Percentiles rank a stretch among this genome's conserved stretches.
Conservation (phyloP, 2,329 filamentous ascomycete genomes). For the Tolypocladium inflatum region DNA sequence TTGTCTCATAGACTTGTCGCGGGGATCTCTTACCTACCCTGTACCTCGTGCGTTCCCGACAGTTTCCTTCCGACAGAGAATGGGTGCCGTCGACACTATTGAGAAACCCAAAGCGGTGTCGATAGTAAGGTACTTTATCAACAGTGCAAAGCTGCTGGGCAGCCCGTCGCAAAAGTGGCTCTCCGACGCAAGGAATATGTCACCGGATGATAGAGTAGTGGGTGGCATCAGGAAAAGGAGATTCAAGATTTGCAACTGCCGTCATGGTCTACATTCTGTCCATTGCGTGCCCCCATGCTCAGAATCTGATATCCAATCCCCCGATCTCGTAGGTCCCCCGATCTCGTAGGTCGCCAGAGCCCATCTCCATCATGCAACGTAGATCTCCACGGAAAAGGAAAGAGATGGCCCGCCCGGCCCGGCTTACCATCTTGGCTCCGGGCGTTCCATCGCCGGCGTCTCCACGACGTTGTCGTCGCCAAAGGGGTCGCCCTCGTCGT, state of each 20-base stretch:
- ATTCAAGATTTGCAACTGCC: not conserved
- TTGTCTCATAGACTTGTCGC: not conserved
- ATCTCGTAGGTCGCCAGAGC: not conserved
- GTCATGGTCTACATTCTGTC: too few relatives aligned
- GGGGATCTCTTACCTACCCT: not conserved
- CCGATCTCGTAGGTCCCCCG: not conserved
- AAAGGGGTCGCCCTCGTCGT: constrained; percentile 67
- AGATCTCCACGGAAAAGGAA: not conserved
- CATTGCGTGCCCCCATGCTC: too few relatives aligned
- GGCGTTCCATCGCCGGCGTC: constrained; percentile 19
- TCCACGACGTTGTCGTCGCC: constrained; percentile 67
- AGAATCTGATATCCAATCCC: not conserved
- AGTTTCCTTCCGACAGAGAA: not conserved
- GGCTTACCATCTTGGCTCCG: constrained; percentile 20
- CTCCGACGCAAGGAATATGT: too few relatives aligned
- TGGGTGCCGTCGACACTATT: not conserved
- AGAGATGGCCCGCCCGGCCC: not conserved
- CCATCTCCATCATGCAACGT: not conserved
- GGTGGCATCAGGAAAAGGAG: too few relatives aligned
- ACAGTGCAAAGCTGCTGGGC: too few relatives aligned
- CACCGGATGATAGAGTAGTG: not conserved
- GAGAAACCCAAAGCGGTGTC: not conserved
- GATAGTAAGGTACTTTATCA: too few relatives aligned
- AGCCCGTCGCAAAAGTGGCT: too few relatives aligned
- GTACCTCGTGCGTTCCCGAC: not conserved